A percentile compares a stretch with the other conserved stretches of the same genome.
Conservation (phyloP, 768 basidiomycete species). For the Boletales sp. region DNA sequence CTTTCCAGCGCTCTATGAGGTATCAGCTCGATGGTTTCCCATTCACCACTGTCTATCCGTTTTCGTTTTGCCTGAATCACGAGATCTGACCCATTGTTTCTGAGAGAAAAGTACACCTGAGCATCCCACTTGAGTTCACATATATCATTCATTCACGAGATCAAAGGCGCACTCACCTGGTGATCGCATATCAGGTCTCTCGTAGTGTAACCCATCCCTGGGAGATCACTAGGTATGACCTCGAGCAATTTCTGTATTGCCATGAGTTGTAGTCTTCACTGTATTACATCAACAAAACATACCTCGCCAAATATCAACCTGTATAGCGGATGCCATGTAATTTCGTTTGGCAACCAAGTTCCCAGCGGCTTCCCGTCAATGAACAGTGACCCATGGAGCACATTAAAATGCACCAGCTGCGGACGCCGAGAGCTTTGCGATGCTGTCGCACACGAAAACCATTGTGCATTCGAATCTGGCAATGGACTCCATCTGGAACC, state of each 20-base stretch:
- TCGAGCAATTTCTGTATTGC: constrained; percentile 7
- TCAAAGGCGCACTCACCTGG: constrained; percentile 5
- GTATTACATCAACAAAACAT: neutral
- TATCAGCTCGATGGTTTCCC: constrained; percentile 20
- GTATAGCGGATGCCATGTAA: constrained; percentile 14
- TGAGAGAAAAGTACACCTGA: constrained; percentile 15
- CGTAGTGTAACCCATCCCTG: constrained; percentile 24
- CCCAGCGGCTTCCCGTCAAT: constrained; percentile 23
- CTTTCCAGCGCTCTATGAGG: constrained; percentile 17
- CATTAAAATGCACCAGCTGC: constrained; percentile 37
- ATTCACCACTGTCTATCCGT: neutral
- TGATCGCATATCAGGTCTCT: constrained; percentile 15
- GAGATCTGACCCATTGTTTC: neutral
- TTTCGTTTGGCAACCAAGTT: constrained; percentile 7
- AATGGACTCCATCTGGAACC: constrained; percentile 24
- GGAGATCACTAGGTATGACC: constrained; percentile 17
- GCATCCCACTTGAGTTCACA: neutral
- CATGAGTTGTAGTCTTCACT: too few species aligned
- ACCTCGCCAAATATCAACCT: constrained; percentile 18
- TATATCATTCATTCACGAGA: too few species aligned
- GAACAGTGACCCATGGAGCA: constrained; percentile 29
- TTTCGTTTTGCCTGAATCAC: constrained; percentile 11
- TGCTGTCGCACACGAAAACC: constrained; percentile 27
- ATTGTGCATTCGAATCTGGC: constrained; percentile 20
- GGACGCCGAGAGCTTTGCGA: constrained; percentile 4